phyloP scores from a whole-genome alignment of 2,329 filamentous ascomycete species.

The Paracamarosporium sp. region DNA sequence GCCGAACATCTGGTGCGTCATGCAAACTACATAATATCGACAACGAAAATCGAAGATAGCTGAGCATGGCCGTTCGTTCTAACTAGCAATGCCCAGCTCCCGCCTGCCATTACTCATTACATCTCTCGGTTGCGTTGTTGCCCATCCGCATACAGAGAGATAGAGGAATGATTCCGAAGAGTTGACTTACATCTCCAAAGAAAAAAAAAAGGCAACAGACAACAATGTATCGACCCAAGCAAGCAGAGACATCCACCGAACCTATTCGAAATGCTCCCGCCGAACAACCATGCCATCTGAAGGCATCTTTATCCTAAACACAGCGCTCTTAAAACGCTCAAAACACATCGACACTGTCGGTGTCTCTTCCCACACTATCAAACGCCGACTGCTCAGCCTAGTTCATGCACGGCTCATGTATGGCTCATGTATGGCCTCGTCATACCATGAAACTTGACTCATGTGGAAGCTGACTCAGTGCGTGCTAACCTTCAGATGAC shows the following conservation, averaged over 20 bases:
- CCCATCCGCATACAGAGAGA: neutral
- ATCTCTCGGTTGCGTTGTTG: neutral
- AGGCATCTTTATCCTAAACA: conserved; percentile 7
- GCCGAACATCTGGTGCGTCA: too few species aligned
- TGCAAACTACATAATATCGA: neutral
- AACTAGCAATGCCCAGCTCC: conserved; percentile 1
- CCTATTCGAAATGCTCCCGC: conserved; percentile 5
- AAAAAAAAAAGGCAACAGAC: neutral
- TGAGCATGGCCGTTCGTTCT: neutral
- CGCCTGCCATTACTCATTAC: conserved; percentile 30
- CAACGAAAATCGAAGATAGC: neutral
- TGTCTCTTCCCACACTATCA: neutral
- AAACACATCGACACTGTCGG: neutral
- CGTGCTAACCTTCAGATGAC: conserved; percentile 35
- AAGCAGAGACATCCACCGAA: conserved; percentile 7
- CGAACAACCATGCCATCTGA: conserved; percentile 4
- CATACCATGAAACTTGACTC: too few species aligned
- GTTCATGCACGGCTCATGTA: neutral
- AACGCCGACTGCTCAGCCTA: neutral
- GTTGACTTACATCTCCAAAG: conserved; percentile 5
- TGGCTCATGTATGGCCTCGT: too few species aligned
- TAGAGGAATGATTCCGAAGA: conserved; percentile 5
- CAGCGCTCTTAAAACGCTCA: neutral
- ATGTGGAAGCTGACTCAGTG: neutral
- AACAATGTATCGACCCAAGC: conserved; percentile 2